Conservation (phyloP, 345 rosid genomes). For the Raphanus raphanistrum region DNA sequence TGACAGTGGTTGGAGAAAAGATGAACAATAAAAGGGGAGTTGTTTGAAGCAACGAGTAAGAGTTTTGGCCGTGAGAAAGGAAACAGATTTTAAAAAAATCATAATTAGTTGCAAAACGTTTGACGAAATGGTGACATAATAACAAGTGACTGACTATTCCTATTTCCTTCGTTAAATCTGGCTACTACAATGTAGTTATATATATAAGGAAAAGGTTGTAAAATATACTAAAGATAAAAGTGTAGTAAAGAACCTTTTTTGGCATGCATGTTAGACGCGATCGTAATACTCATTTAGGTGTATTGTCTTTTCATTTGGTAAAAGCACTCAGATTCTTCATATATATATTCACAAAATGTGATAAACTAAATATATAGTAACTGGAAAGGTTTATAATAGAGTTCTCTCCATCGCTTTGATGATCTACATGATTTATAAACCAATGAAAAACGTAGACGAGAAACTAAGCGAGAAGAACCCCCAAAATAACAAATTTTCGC, state of each 20-base stretch:
- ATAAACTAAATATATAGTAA: background rate
- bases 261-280: conserved; percentile 33
- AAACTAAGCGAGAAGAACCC: background rate
- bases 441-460: background rate
- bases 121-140: conserved; percentile 4
- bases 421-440: background rate
- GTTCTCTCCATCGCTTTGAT: background rate
- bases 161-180: background rate
- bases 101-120: background rate
- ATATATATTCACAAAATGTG: background rate
- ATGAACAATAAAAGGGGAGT: background rate
- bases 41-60: conserved; percentile 4
- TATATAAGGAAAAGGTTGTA: background rate
- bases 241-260: conserved; percentile 27
- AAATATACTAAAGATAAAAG: conserved; percentile 4
- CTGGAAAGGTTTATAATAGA: background rate
- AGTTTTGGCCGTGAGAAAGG: conserved; percentile 6
- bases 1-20: background rate
- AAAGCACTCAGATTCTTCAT: background rate
- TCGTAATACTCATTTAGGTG: conserved; percentile 17
- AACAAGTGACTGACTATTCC: background rate
- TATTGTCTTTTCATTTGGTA: conserved; percentile 3
- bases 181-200: background rate
- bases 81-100: background rate
- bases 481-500: background rate